Percentiles rank a stretch among this genome's conserved stretches.
Conservation (phyloP, 306 rosid genomes). For the Lagenaria siceraria region DNA sequence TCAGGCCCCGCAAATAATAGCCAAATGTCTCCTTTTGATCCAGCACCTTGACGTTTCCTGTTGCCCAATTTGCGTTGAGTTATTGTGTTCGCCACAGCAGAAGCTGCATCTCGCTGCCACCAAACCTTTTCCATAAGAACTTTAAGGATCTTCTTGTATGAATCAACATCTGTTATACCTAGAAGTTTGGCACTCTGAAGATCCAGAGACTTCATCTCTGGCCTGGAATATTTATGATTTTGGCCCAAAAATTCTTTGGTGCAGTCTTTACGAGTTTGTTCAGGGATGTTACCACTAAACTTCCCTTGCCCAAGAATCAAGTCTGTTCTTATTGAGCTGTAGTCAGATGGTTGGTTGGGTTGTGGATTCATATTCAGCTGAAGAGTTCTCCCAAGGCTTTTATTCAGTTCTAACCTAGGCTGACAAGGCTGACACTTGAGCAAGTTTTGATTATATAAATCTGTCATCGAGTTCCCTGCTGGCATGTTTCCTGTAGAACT, state of each 20-base stretch:
- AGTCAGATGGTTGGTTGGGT: conserved; percentile 30
- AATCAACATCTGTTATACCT: conserved; percentile 44
- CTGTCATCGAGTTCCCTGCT: conserved; percentile 29
- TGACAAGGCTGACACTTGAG: conserved; percentile 43
- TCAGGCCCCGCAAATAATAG: conserved; percentile 76
- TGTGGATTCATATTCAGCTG: conserved; percentile 40
- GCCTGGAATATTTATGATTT: neutral
- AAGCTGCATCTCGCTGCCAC: conserved; percentile 99
- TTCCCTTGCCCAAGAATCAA: conserved; percentile 70
- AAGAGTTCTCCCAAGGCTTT: conserved; percentile 46
- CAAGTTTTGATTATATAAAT: conserved; percentile 42
- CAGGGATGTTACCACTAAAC: conserved; percentile 6
- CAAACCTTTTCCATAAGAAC: conserved; percentile 74
- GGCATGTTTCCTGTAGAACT: conserved; percentile 40
- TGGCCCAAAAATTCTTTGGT: conserved; percentile 33
- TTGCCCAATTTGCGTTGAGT: conserved; percentile 64
- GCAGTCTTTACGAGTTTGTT: conserved; percentile 33
- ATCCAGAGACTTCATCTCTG: conserved; percentile 28
- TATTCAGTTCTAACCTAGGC: conserved; percentile 46
- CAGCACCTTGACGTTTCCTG: conserved; percentile 42
- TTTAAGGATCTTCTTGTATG: conserved; percentile 68
- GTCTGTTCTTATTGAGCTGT: conserved; percentile 58
- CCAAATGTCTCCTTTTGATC: conserved; percentile 73
- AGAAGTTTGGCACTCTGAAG: conserved; percentile 34
- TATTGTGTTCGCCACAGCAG: conserved; percentile 65